Percentiles rank a stretch among this genome's conserved stretches.
Evolutionary conservation across 164 flowering plant species (phyloP).

Genomic region (Tinospora cordifolia): DNA sequence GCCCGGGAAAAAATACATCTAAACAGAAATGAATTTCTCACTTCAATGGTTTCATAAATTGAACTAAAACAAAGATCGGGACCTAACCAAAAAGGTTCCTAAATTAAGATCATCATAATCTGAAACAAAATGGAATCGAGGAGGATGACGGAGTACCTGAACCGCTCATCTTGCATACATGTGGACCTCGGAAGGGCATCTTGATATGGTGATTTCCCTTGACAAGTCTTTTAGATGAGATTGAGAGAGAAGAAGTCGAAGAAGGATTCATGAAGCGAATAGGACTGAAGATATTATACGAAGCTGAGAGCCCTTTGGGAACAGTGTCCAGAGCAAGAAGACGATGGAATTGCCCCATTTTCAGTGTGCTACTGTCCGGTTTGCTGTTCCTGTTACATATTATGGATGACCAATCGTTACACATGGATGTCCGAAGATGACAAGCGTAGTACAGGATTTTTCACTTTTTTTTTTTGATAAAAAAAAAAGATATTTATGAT

Average conservation of each 20-base stretch:
- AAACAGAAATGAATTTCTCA: too few relatives aligned
- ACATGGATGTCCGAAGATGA: too few relatives aligned
- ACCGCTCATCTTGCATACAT: conserved; percentile 29
- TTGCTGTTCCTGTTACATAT: background rate
- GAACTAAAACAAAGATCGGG: background rate
- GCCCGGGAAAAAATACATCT: too few relatives aligned
- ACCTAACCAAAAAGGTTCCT: background rate
- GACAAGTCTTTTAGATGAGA: background rate
- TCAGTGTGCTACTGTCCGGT: too few relatives aligned
- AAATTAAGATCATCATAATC: background rate
- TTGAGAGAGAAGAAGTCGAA: conserved; percentile 11
- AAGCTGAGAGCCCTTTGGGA: background rate
- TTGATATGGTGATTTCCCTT: background rate
- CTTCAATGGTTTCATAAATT: too few relatives aligned
- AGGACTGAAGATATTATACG: background rate
- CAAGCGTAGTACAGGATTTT: too few relatives aligned
- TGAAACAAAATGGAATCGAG: too few relatives aligned
- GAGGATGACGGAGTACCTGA: conserved; percentile 30
- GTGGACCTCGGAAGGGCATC: conserved; percentile 13
- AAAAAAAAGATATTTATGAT: too few relatives aligned
- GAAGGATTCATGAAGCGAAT: conserved; percentile 12
- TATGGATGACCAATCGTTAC: too few relatives aligned
- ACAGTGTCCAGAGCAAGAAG: conserved; percentile 11
- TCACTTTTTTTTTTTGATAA: too few relatives aligned
- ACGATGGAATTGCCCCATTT: conserved; percentile 7